phyloP scores from a whole-genome alignment of 371 early-diverging fungal species.

The Lichtheimia corymbifera region DNA sequence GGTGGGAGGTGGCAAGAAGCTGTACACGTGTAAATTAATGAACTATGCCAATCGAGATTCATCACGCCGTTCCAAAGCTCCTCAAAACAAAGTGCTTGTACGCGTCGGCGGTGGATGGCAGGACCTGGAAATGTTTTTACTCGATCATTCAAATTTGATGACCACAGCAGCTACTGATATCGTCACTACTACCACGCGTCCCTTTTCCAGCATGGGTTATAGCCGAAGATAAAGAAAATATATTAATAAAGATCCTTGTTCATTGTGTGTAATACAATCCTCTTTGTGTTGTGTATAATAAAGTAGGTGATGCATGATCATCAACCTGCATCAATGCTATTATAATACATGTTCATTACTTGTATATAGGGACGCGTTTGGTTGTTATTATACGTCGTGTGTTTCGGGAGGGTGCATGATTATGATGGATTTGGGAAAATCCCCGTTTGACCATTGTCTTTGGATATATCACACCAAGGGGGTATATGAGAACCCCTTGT shows the following conservation, averaged over 20 bases:
- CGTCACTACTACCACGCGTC: background rate
- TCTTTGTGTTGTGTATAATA: too few species aligned
- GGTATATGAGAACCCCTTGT: too few species aligned
- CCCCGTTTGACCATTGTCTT: too few species aligned
- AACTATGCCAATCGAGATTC: constrained; percentile 33
- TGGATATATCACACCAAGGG: too few species aligned
- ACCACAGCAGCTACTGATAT: constrained; percentile 12
- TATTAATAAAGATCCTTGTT: too few species aligned
- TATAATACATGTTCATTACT: background rate
- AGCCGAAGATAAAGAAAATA: background rate
- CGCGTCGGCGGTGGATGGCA: constrained; percentile 75
- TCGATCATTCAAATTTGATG: constrained; percentile 48
- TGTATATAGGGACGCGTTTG: too few species aligned
- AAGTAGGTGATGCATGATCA: background rate
- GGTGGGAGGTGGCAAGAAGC: constrained; percentile 43
- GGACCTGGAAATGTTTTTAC: constrained; percentile 63
- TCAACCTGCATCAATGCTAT: too few species aligned
- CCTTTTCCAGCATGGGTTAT: constrained; percentile 1
- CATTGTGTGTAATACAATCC: too few species aligned
- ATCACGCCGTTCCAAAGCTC: constrained; percentile 13
- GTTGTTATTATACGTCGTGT: too few species aligned
- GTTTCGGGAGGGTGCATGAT: too few species aligned
- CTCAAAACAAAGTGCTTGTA: constrained; percentile 58
- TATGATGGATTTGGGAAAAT: too few species aligned
- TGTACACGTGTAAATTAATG: constrained; percentile 54